Evolutionary conservation across 2,329 filamentous ascomycete species (phyloP), one percentile per base, ranked within the genome.

Genomic region (Aspergillus felis): DNA sequence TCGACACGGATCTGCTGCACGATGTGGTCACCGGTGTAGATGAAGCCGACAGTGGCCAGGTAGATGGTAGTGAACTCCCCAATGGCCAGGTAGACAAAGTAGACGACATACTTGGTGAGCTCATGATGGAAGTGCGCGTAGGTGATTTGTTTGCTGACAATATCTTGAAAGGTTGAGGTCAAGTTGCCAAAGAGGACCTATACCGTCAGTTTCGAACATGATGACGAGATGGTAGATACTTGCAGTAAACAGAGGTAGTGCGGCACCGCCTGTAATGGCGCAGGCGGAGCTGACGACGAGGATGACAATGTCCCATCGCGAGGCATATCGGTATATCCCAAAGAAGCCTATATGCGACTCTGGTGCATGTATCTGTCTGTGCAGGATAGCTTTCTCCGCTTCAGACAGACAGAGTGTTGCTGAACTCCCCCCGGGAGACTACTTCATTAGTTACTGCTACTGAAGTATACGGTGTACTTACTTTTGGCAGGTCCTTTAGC

Each of bases 31-130:
- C 89, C 90, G 0, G 85, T 87, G 67, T 91, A 96, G 65, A 96
- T 94, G 76, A 94, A 96, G 42, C 90, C 89, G 17, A 94, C 86
- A 0, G 91, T 96, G 8, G 85, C 82, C 53, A 94, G 78, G 73
- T 92, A 93, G 47, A 86, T 82, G 8, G 86, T 85, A 29, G 89
- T 72, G 63, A 93, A 94, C 69, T 91, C 87, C 61, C 81, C 90
- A 58, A 94, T 84, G 42, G 83, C 90, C 35, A 95, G 82, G 70
- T 95, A 95, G 44, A 95, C 77, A 63, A 94, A 93, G 75, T 94
- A 94, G 44, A 93, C 76, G 17, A 91, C 87, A 65, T 87, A 82
- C 38, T 79, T 77, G 12, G 76, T 75, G 65, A 94, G 78, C 59
- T 84, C 76, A 52, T 74, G 59, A 49, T 81, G 78, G 74, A 93